Percentiles rank a stretch among this genome's conserved stretches.
These are phyloP conservation scores for Pyrenochaeta sp. DNA, from an alignment of 2,329 filamentous ascomycete genomes.

Conservation along the genomic window DNA sequence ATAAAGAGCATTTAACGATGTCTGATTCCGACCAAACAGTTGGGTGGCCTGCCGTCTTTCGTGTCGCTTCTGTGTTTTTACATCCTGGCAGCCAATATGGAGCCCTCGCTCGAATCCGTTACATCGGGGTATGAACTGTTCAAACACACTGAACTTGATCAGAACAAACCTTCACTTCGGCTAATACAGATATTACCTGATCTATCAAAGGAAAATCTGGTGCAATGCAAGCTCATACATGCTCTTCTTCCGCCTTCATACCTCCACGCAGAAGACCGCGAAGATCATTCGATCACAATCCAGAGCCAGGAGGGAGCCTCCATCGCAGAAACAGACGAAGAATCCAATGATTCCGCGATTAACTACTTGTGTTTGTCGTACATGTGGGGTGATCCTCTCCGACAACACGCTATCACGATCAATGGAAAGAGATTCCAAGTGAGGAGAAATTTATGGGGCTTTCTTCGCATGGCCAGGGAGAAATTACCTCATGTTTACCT, in stretches of 20 bases:
- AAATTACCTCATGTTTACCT: conserved; percentile 4
- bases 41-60: too few species aligned
- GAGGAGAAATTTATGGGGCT: background rate
- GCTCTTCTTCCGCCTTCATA: background rate
- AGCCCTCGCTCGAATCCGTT: too few species aligned
- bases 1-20: too few species aligned
- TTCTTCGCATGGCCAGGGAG: background rate
- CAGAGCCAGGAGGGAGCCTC: background rate
- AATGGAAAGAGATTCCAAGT: conserved; percentile 1
- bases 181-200: background rate
- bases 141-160: background rate
- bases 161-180: background rate
- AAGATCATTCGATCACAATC: background rate
- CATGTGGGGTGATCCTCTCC: conserved; percentile 1
- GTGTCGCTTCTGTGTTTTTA: too few species aligned
- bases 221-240: background rate
- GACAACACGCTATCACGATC: background rate
- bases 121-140: conserved; percentile 1
- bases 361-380: conserved; percentile 5
- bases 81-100: too few species aligned
- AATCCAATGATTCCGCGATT: background rate
- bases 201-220: background rate
- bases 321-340: background rate
- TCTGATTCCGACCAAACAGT: too few species aligned
- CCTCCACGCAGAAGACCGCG: background rate